These are phyloP conservation scores for Moniliella sp. DNA, from an alignment of 1,284 basidiomycete species.

Conservation along the genomic window DNA sequence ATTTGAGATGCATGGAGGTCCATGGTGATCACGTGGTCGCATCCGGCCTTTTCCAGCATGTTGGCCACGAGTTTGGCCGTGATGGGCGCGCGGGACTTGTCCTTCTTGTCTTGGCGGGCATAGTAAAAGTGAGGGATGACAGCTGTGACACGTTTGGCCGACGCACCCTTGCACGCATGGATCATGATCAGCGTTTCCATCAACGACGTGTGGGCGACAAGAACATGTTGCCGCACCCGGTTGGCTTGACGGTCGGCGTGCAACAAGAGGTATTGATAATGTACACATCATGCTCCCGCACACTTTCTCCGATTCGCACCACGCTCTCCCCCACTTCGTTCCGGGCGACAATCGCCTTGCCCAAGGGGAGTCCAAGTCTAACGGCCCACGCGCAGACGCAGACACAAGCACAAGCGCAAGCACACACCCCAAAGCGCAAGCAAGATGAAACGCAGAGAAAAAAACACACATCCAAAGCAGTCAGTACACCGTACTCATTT, in stretches of 20 bases:
- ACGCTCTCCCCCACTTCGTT: constrained; percentile 79
- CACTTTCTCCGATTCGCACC: constrained; percentile 78
- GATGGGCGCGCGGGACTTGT: constrained; percentile 94
- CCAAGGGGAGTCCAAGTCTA: constrained; percentile 24
- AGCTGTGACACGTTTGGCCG: constrained; percentile 82
- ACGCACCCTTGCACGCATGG: constrained; percentile 71
- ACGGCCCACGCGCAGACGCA: too few relatives aligned
- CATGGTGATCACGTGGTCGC: constrained; percentile 71
- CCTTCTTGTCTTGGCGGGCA: constrained; percentile 71
- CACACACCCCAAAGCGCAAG: too few relatives aligned
- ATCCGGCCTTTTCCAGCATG: constrained; percentile 90
- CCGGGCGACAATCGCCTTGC: constrained; percentile 49
- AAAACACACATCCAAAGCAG: too few relatives aligned
- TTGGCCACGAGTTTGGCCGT: constrained; percentile 96
- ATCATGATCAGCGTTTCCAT: constrained; percentile 99
- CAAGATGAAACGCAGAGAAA: too few relatives aligned
- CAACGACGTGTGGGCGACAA: constrained; percentile 44
- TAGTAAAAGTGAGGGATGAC: constrained; percentile 41
- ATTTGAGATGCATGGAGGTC: constrained; percentile 33
- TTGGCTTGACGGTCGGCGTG: constrained; percentile 34
- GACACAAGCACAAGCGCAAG: too few relatives aligned
- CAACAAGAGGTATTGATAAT: constrained; percentile 87
- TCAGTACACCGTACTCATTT: too few relatives aligned
- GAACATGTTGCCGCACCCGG: constrained; percentile 2
- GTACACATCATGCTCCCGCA: constrained; percentile 94